A percentile compares a stretch with the other conserved stretches of the same genome.
Evolutionary conservation across 352 stramenopile genomes (phyloP).

Genomic region (Blastocystis sp.): DNA sequence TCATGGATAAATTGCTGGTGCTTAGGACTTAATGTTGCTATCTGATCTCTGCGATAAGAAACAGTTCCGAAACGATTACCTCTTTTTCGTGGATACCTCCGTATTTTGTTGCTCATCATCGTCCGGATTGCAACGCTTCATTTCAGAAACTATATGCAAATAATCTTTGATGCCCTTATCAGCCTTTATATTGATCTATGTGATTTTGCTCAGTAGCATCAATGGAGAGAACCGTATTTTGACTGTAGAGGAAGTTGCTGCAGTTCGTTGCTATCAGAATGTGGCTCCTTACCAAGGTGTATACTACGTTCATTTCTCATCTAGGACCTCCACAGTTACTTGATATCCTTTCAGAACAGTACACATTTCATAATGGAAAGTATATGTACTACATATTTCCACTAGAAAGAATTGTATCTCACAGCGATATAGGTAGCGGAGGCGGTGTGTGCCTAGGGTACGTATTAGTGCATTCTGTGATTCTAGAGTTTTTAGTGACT

Average conservation of each 20-base stretch:
- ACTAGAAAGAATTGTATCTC: not conserved
- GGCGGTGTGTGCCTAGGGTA: not conserved
- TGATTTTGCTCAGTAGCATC: not conserved
- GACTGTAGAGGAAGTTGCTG: not conserved
- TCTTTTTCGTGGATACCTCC: not conserved
- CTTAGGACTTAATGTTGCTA: not conserved
- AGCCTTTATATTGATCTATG: not conserved
- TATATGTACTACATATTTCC: slow-evolving; percentile 1
- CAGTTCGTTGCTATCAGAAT: not conserved
- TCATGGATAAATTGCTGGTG: not conserved
- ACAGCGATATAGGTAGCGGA: not conserved
- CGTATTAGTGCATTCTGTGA: not conserved
- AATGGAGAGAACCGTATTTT: not conserved
- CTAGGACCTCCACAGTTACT: not conserved
- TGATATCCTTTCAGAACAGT: not conserved
- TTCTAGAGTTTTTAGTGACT: not conserved
- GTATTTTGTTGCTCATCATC: too few species aligned
- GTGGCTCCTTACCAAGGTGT: not conserved
- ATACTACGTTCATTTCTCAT: not conserved
- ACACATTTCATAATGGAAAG: not conserved
- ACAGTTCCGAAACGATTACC: not conserved
- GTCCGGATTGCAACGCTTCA: too few species aligned
- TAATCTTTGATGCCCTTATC: not conserved
- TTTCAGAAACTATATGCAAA: not conserved
- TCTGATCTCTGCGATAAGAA: not conserved